Evolutionary conservation across 345 rosid genomes (phyloP), one percentile per base, ranked within the genome.

Genomic region (Murraya paniculata): DNA sequence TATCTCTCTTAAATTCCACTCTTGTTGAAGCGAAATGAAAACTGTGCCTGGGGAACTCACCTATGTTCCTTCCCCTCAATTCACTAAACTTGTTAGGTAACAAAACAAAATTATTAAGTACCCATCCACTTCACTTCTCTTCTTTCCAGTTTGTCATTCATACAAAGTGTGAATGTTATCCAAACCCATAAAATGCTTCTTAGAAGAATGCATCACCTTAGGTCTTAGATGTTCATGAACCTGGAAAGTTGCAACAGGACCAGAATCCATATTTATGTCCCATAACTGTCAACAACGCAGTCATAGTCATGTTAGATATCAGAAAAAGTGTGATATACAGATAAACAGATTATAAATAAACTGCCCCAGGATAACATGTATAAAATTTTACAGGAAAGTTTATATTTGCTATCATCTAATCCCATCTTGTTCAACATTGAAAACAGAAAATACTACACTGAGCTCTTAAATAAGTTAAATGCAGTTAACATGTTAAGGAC

Each of bases 141-240:
- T 36, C 28, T 53, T 35, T 5, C 70, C 74, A 53, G 6, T 28
- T 53, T 81, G 71, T 74, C 68, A 41, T 74, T 19, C 58, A 75
- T 50, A 30, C 71, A 35, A 38, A 75, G 39, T 36, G 35, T 68
- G 61, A 74, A 69, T 27, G 55, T 35, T 24, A 61, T 35, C 71
- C 24, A 30, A 56, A 78, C 25, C 64, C 39, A 27, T 35, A 28
- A 78, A 64, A 27, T 6, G 30, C 36, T 71, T 56, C 45, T 68
- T 39, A 14, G 77, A 71, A 82, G 33, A 74, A 76, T 31, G 78
- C 9, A 5, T 78, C 80, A 90, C 92, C 92, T 89, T 89, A 4
- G 90, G 99, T 84, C 97, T 91, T 74, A 95, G 84, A 83, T 95
- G 80, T 82, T 95, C 98, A 82, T 95, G 99, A 86, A 95, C 99